A percentile compares a stretch with the other conserved stretches of the same genome.
Conservation (phyloP, 257 asterid genomes). For the Misopates orontium region DNA sequence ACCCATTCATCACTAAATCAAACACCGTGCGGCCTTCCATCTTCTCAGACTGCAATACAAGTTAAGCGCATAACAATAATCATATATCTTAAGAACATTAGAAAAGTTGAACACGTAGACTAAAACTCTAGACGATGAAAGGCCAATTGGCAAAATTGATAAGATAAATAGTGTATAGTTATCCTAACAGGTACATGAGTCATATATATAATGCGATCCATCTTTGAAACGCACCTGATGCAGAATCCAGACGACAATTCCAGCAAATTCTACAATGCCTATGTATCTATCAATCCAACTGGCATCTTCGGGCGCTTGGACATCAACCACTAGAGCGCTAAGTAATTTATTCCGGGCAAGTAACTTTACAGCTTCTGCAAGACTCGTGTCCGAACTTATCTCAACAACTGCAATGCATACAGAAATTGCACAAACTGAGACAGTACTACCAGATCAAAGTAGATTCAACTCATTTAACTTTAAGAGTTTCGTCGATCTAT, state of each 20-base stretch:
- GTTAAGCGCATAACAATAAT: not conserved
- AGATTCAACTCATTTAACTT: too few relatives aligned
- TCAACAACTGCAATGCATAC: conserved; percentile 56
- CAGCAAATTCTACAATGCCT: conserved; percentile 94
- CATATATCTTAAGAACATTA: not conserved
- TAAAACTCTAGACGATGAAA: too few relatives aligned
- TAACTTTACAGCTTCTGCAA: conserved; percentile 85
- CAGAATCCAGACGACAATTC: conserved; percentile 94
- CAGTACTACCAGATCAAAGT: not conserved
- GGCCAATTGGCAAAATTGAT: too few relatives aligned
- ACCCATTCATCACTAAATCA: conserved; percentile 35
- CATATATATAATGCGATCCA: not conserved
- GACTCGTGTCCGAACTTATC: conserved; percentile 76
- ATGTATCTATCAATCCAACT: conserved; percentile 96
- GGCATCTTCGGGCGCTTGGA: conserved; percentile 86
- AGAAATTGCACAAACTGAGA: conserved; percentile 5
- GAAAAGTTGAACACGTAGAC: not conserved
- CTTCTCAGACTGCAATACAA: conserved; percentile 71
- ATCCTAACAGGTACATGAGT: not conserved
- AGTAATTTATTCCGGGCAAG: conserved; percentile 70
- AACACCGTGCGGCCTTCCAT: conserved; percentile 55
- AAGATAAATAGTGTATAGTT: not conserved
- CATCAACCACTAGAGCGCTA: conserved; percentile 92
- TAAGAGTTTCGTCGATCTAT: too few relatives aligned
- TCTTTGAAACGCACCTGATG: conserved; percentile 63